A percentile compares a stretch with the other conserved stretches of the same genome.
Evolutionary conservation across 495 filamentous ascomycete genomes (phyloP).

Genomic region (Lophiotrema nucula): DNA sequence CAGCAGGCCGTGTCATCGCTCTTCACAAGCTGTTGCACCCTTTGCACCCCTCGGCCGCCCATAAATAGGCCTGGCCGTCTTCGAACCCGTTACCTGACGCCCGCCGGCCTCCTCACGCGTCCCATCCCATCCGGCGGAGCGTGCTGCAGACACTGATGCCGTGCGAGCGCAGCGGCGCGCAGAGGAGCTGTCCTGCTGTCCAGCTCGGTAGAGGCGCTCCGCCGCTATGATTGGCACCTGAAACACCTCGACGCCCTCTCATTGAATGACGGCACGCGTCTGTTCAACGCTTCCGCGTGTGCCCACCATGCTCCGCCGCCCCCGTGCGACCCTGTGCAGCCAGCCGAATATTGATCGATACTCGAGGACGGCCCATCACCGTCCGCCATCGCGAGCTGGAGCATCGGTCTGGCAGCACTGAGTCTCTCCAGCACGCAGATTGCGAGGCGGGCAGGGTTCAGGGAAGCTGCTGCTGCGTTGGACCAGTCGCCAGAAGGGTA

Average conservation of each 20-base stretch:
- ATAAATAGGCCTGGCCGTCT: neutral
- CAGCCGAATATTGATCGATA: slow-evolving; percentile 8
- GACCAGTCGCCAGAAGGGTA: too few relatives aligned
- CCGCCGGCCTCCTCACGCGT: too few relatives aligned
- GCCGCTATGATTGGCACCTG: slow-evolving; percentile 25
- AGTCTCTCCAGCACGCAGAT: too few relatives aligned
- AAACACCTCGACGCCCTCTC: slow-evolving; percentile 19
- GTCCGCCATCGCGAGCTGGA: neutral
- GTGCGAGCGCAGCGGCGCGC: too few relatives aligned
- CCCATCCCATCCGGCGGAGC: too few relatives aligned
- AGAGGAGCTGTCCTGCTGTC: too few relatives aligned
- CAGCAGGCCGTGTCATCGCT: slow-evolving; percentile 10
- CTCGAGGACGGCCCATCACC: slow-evolving; percentile 1
- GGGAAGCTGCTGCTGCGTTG: too few relatives aligned
- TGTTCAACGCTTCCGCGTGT: slow-evolving; percentile 21
- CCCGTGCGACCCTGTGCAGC: slow-evolving; percentile 6
- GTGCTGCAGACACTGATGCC: too few relatives aligned
- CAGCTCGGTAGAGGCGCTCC: neutral
- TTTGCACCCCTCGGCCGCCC: neutral
- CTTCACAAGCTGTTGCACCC: neutral
- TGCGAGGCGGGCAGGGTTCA: slow-evolving; percentile 1
- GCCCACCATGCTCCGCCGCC: slow-evolving; percentile 14
- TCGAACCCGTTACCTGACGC: neutral
- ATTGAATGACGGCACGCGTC: slow-evolving; percentile 23
- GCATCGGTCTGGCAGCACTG: too few relatives aligned